A percentile compares a stretch with the other conserved stretches of the same genome.
phyloP scores from a whole-genome alignment of 1,139 yeast species.

The Geotrichum klebahnii region DNA sequence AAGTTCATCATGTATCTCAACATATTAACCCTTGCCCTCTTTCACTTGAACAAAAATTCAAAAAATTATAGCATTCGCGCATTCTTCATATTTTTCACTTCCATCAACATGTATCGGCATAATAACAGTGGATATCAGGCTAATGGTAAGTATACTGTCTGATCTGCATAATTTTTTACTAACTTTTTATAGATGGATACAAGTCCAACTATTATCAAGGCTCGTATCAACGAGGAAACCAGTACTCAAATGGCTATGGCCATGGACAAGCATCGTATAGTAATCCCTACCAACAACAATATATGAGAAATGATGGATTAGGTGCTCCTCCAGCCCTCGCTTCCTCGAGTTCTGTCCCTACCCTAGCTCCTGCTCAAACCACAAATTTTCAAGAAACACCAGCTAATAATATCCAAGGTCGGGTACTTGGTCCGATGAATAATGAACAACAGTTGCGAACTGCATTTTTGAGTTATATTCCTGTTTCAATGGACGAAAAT shows the following conservation, averaged over 20 bases:
- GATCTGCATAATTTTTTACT: neutral
- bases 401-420: constrained; percentile 39
- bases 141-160: constrained; percentile 1
- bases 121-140: constrained; percentile 4
- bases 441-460: constrained; percentile 36
- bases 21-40: neutral
- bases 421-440: constrained; percentile 27
- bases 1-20: too few relatives aligned
- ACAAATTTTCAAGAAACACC: neutral
- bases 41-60: neutral
- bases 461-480: constrained; percentile 35
- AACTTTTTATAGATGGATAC: constrained; percentile 6
- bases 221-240: constrained; percentile 15
- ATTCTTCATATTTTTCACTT: too few relatives aligned
- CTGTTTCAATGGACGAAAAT: constrained; percentile 33
- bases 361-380: neutral
- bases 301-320: constrained; percentile 9
- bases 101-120: constrained; percentile 15
- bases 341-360: neutral
- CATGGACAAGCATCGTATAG: constrained; percentile 7
- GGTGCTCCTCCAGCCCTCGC: constrained; percentile 6
- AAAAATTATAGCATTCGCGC: too few relatives aligned
- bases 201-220: constrained; percentile 8
- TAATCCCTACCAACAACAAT: constrained; percentile 12
- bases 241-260: neutral